Evolutionary conservation across 352 stramenopile species (phyloP), one percentile per base, ranked within the genome.

Genomic region (Pythium coloratum): DNA sequence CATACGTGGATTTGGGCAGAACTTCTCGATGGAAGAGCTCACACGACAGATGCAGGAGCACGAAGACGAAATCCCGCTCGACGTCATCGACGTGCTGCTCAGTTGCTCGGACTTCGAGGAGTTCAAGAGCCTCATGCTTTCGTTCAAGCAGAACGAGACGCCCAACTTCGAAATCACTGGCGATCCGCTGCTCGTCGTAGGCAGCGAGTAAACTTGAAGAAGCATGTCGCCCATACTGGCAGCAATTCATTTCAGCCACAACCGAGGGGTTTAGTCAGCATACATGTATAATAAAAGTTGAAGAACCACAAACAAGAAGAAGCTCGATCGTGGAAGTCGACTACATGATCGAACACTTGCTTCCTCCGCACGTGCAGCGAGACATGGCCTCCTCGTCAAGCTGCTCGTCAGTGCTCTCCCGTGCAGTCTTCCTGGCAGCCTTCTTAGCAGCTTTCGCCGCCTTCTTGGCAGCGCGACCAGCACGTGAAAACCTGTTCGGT

Each of bases 111-210:
- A 92, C 60, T 95, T 95, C 76, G 87, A 95, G 66, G 87, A 95
- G 57, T 95, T 95, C 70, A 94, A 94, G 76, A 86, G 67, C 46
- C 80, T 95, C 28, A 94, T 95, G 85, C 72, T 95, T 18, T 94
- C 84, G 28, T 93, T 88, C 71, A 95, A 94, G 69, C 84, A 91
- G 50, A 92, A 95, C 59, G 82, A 95, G 47, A 81, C 73, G 12
- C 80, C 84, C 1, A 82, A 76, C 59, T 92, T 95, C 59, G 81
- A 95, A 64, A 91, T 91, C 69, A 85, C 78, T 26, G 81, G 85
- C 44, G 81, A 91, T 59, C 64, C 78, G n/a, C 70, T 93, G 16
- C 46, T 91, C 24, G 73, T 67, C 24, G 80, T 59, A 57, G 51
- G 20, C 0, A 65, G 53, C 26, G 63, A 63, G 30, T 69, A 69